Conservation (phyloP, 2,329 filamentous ascomycete genomes). For the Pseudogymnoascus verrucosus region DNA sequence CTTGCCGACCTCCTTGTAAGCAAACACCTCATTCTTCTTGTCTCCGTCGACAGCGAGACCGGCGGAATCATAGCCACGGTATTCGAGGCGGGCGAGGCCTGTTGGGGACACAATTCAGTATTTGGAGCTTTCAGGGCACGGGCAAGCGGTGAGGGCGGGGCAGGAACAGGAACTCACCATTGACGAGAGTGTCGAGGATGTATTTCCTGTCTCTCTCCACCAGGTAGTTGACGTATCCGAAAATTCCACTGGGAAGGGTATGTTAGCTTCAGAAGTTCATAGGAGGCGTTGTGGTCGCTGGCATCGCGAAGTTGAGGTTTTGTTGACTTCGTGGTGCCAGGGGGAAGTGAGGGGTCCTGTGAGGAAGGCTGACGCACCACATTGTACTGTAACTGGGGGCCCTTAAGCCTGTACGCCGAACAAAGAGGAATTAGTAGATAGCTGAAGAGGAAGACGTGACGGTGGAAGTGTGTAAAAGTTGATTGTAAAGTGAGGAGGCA, state of each 20-base stretch:
- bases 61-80: slow-evolving; percentile 96
- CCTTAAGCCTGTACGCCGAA: background rate
- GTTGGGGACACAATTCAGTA: slow-evolving; percentile 11
- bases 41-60: slow-evolving; percentile 93
- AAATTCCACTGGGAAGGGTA: slow-evolving; percentile 63
- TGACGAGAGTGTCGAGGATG: slow-evolving; percentile 92
- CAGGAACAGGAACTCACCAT: slow-evolving; percentile 55
- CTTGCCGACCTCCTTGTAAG: slow-evolving; percentile 99
- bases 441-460: background rate
- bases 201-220: slow-evolving; percentile 97
- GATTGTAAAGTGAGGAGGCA: background rate
- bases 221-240: slow-evolving; percentile 98
- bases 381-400: background rate
- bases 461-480: background rate
- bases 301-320: background rate
- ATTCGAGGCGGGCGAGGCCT: slow-evolving; percentile 94
- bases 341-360: background rate
- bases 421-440: background rate
- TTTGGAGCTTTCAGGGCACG: slow-evolving; percentile 10
- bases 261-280: slow-evolving; percentile 4
- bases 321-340: background rate
- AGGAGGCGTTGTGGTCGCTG: background rate
- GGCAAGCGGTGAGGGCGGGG: slow-evolving; percentile 7
- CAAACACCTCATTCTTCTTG: slow-evolving; percentile 96
- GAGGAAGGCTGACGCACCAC: background rate